These are phyloP conservation scores for Russula brevipes DNA, from an alignment of 768 basidiomycete genomes.

Conservation along the genomic window DNA sequence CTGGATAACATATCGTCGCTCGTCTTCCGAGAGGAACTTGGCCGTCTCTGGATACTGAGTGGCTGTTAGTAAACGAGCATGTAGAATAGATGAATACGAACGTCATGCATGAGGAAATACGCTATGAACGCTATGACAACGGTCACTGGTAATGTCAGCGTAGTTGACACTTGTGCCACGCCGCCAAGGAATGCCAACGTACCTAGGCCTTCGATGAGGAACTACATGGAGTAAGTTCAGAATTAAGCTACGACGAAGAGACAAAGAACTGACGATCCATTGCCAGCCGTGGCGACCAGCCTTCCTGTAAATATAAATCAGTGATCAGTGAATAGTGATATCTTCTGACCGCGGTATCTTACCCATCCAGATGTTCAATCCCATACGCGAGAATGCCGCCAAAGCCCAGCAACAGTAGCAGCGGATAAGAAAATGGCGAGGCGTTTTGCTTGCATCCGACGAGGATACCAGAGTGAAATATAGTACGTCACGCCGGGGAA, in stretches of 20 bases:
- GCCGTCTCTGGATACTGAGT: conserved; percentile 41
- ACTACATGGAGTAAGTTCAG: conserved; percentile 29
- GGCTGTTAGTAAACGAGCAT: neutral
- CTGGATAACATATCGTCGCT: conserved; percentile 33
- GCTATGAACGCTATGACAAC: conserved; percentile 38
- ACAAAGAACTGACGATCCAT: conserved; percentile 42
- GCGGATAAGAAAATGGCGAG: conserved; percentile 62
- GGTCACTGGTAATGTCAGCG: conserved; percentile 9
- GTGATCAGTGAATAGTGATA: neutral
- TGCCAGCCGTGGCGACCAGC: conserved; percentile 40
- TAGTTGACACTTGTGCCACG: neutral
- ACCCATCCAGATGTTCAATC: conserved; percentile 45
- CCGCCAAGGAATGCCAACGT: neutral
- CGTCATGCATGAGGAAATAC: conserved; percentile 40
- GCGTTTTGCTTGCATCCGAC: conserved; percentile 51
- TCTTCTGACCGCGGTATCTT: neutral
- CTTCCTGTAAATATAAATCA: conserved; percentile 20
- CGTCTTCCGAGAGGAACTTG: conserved; percentile 37
- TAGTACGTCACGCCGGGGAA: conserved; percentile 40
- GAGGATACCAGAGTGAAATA: conserved; percentile 56
- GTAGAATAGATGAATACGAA: conserved; percentile 21
- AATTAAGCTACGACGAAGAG: neutral
- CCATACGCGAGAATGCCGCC: conserved; percentile 47
- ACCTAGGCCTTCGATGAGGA: conserved; percentile 44
- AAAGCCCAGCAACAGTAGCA: conserved; percentile 49